phyloP scores from a whole-genome alignment of 257 asterid species.

The Scutellaria baicalensis region DNA sequence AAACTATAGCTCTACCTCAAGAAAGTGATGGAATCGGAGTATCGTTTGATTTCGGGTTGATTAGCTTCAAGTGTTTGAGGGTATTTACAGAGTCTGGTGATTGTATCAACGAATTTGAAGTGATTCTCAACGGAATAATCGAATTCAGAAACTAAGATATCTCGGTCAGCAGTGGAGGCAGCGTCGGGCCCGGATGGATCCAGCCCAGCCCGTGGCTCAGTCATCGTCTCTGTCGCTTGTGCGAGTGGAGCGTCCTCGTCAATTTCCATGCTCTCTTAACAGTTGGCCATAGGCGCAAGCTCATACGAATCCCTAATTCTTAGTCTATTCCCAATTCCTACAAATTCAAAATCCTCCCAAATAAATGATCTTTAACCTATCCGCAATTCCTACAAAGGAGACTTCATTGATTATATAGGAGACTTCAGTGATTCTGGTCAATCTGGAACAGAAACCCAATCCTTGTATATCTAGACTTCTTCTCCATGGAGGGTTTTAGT shows the following conservation, averaged over 20 bases:
- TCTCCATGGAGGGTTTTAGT: constrained; percentile 5
- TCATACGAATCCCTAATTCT: too few relatives aligned
- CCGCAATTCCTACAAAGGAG: too few relatives aligned
- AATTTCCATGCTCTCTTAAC: constrained; percentile 5
- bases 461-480: neutral
- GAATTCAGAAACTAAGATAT: constrained; percentile 41
- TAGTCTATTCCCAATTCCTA: too few relatives aligned
- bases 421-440: too few relatives aligned
- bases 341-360: too few relatives aligned
- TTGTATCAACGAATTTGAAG: constrained; percentile 45
- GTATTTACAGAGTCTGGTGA: constrained; percentile 46
- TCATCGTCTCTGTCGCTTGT: constrained; percentile 2
- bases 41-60: constrained; percentile 41
- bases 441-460: too few relatives aligned
- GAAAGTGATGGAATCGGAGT: constrained; percentile 62
- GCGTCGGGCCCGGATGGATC: neutral
- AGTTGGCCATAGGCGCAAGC: too few relatives aligned
- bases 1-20: constrained; percentile 32
- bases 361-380: too few relatives aligned
- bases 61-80: constrained; percentile 22
- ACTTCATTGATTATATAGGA: too few relatives aligned
- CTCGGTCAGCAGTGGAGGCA: constrained; percentile 12
- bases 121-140: constrained; percentile 74
- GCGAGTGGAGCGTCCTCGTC: constrained; percentile 26
- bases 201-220: neutral